Evolutionary conservation across 2,329 filamentous ascomycete species (phyloP), one percentile per base, ranked within the genome.

Genomic region (Macrophomina pseudophaseolina): DNA sequence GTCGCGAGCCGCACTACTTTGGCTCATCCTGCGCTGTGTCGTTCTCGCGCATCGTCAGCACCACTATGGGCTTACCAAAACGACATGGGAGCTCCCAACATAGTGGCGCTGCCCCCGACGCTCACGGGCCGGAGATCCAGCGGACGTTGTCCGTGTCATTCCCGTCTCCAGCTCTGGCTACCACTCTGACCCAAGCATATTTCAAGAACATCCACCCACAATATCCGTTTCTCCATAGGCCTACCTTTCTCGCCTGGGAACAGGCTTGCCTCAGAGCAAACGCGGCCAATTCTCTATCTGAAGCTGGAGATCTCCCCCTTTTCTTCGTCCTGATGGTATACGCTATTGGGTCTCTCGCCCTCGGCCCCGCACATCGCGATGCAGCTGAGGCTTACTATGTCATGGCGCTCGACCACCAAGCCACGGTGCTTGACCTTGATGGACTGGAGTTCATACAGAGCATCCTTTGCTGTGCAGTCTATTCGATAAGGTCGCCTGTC

Each of bases 171-270:
- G 53, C 53, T 28, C 14, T 40, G 33, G 53, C 28, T n/a, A 6
- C 53, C 9, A 42, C n/a, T 16, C 68, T 76, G 51, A 72, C 74
- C 0, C 68, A 70, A 48, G 77, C 78, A 3, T 80, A 78, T 64
- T 80, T 80, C 62, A 68, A 75, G 38, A 77, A 78, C 28, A 76
- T 80, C 11, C 78, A 80, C 48, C 69, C 75, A 0, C 77, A 80
- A 58, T 80, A 79, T 54, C 78, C 77, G 0, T 80, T 80, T 59
- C 69, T 80, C 1, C 79, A 80, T 65, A 68, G 72, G 16, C 74
- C 73, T 3, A 80, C 77, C 0, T 77, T 78, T 54, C 63, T 68
- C 4, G 11, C 30, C 1, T 78, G 75, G 76, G 77, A 80, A 53
- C 67, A 71, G 14, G 63, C 69, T 12, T 71, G 74, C 9, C 44